These are phyloP conservation scores for Colletotrichum sp. DNA, from an alignment of 2,329 filamentous ascomycete species.

Conservation along the genomic window DNA sequence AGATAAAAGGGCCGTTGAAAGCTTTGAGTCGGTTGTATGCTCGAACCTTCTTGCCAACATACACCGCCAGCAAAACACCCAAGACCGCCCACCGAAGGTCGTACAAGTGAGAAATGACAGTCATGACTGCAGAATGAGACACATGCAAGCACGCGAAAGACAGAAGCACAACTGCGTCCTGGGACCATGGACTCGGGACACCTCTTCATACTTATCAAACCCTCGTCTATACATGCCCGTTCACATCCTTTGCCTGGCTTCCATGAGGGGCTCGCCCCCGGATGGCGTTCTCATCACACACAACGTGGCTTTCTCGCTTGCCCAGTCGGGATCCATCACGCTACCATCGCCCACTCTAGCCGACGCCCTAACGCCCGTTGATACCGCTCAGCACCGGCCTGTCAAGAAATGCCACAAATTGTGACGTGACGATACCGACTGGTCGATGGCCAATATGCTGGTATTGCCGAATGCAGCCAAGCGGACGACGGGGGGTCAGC, in stretches of 20 bases:
- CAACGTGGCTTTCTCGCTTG: neutral
- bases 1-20: slow-evolving; percentile 3
- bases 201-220: neutral
- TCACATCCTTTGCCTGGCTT: neutral
- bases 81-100: slow-evolving; percentile 1
- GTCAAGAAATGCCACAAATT: neutral
- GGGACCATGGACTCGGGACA: neutral
- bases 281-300: neutral
- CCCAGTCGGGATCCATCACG: neutral
- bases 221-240: neutral
- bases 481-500: neutral
- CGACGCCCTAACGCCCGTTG: neutral
- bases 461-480: neutral
- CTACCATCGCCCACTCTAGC: neutral
- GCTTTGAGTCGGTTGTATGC: slow-evolving; percentile 8
- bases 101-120: neutral
- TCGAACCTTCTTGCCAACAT: neutral
- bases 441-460: neutral
- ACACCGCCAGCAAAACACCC: neutral
- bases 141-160: neutral
- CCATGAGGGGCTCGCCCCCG: neutral
- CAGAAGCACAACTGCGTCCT: neutral
- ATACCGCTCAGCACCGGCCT: neutral
- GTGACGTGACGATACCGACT: neutral
- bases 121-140: neutral